Percentiles rank a stretch among this genome's conserved stretches.
phyloP scores from a whole-genome alignment of 768 basidiomycete genomes.

The Tylopilus sp. region DNA sequence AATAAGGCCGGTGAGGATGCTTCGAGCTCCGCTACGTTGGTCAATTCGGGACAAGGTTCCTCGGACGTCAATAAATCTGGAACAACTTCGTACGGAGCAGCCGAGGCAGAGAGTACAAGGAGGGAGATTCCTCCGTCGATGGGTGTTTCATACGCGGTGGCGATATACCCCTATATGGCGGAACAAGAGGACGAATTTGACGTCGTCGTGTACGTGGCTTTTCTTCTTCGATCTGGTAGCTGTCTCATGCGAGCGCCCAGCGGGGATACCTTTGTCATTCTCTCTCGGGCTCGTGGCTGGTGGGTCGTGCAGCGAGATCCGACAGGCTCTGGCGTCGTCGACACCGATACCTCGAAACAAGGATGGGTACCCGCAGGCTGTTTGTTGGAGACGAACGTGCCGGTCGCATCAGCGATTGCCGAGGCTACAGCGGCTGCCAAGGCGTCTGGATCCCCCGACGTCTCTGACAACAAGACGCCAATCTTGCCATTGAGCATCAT shows the following conservation, averaged over 20 bases:
- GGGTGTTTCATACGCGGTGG: constrained; percentile 89
- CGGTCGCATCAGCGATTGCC: constrained; percentile 83
- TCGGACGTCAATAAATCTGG: constrained; percentile 23
- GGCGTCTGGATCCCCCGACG: constrained; percentile 38
- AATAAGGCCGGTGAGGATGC: constrained; percentile 43
- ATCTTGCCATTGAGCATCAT: constrained; percentile 90
- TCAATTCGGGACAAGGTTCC: constrained; percentile 30
- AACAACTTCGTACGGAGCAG: constrained; percentile 15
- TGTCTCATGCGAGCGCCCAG: constrained; percentile 37
- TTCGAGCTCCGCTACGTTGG: constrained; percentile 34
- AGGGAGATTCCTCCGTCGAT: constrained; percentile 43
- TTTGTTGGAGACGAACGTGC: constrained; percentile 87
- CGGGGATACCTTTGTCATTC: constrained; percentile 90
- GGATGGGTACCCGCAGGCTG: constrained; percentile 99
- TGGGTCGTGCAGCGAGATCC: constrained; percentile 98
- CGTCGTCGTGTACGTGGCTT: constrained; percentile 78
- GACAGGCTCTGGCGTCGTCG: constrained; percentile 74
- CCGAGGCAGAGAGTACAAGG: constrained; percentile 34
- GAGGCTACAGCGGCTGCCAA: constrained; percentile 71
- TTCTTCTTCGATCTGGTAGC: background rate
- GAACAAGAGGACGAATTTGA: constrained; percentile 99
- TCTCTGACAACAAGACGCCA: constrained; percentile 57
- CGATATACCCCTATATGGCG: constrained; percentile 98
- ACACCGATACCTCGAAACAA: constrained; percentile 74
- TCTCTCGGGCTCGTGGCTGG: constrained; percentile 96